phyloP scores from a whole-genome alignment of 2,329 filamentous ascomycete species.

The Coniella lustricola region DNA sequence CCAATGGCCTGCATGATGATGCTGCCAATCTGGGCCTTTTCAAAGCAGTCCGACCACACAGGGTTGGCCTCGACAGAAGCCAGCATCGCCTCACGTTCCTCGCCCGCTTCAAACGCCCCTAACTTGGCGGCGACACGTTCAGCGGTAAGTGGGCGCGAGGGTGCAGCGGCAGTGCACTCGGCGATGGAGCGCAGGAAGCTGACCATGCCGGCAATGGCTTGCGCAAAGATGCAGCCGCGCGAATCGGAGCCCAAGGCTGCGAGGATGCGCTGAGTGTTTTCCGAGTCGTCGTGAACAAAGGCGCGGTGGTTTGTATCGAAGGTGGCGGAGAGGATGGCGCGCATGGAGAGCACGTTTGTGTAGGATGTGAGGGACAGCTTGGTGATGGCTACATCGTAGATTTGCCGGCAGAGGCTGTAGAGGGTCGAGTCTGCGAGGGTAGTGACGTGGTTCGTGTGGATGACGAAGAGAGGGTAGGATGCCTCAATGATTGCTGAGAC shows the following conservation, averaged over 20 bases:
- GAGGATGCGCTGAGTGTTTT: conserved; percentile 18
- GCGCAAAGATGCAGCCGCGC: conserved; percentile 27
- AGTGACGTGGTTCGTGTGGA: conserved; percentile 22
- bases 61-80: conserved; percentile 25
- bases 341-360: conserved; percentile 15
- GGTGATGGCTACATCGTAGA: conserved; percentile 21
- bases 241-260: conserved; percentile 26
- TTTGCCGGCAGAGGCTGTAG: conserved; percentile 21
- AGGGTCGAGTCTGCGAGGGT: conserved; percentile 23
- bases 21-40: conserved; percentile 25
- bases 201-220: conserved; percentile 29
- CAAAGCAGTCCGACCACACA: conserved; percentile 27
- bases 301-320: conserved; percentile 27
- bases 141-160: conserved; percentile 15
- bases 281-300: conserved; percentile 24
- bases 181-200: conserved; percentile 23
- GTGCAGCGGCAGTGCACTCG: conserved; percentile 4
- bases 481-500: conserved; percentile 24
- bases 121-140: conserved; percentile 24
- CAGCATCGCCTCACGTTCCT: conserved; percentile 24
- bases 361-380: conserved; percentile 18
- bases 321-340: conserved; percentile 25
- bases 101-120: conserved; percentile 24
- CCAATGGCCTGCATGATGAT: conserved; percentile 27
- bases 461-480: conserved; percentile 21